These are phyloP conservation scores for Aspergillus diversus DNA, from an alignment of 495 filamentous ascomycete species.

Conservation along the genomic window DNA sequence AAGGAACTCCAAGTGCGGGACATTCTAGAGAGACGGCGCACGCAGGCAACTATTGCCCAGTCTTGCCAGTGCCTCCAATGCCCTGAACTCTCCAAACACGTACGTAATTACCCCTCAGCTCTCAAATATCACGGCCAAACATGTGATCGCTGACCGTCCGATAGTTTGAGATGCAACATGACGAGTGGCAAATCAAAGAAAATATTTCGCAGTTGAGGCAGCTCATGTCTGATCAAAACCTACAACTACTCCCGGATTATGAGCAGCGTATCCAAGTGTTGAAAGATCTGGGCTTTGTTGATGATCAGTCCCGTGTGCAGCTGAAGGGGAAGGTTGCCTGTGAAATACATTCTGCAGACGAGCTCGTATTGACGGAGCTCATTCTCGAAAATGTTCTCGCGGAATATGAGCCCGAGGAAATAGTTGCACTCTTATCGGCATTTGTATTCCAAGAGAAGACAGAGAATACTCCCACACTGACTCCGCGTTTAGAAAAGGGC, in stretches of 20 bases:
- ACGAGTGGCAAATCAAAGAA: slow-evolving; percentile 91
- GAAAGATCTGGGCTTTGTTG: slow-evolving; percentile 88
- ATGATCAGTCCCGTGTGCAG: slow-evolving; percentile 79
- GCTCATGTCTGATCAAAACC: slow-evolving; percentile 92
- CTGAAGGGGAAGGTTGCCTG: slow-evolving; percentile 98
- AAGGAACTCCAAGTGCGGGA: slow-evolving; percentile 78
- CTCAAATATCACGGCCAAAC: not conserved
- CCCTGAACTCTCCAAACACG: slow-evolving; percentile 80
- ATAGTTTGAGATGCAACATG: slow-evolving; percentile 87
- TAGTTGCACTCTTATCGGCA: slow-evolving; percentile 87
- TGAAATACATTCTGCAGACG: slow-evolving; percentile 96
- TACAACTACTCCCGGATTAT: slow-evolving; percentile 96
- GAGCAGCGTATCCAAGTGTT: slow-evolving; percentile 92
- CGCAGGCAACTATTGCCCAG: slow-evolving; percentile 60
- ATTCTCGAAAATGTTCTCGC: slow-evolving; percentile 95
- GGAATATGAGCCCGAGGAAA: slow-evolving; percentile 94
- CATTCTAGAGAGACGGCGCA: slow-evolving; percentile 66
- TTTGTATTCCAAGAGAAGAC: slow-evolving; percentile 99
- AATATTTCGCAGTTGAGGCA: slow-evolving; percentile 83
- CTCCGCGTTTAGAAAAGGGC: slow-evolving; percentile 79
- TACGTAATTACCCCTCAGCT: slow-evolving; percentile 47
- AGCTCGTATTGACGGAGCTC: slow-evolving; percentile 95
- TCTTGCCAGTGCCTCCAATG: slow-evolving; percentile 66
- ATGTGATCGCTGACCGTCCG: slow-evolving; percentile 13
- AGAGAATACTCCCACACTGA: slow-evolving; percentile 79